A percentile compares a stretch with the other conserved stretches of the same genome.
phyloP scores from a whole-genome alignment of 129 eudicot species.

The Centella asiatica region DNA sequence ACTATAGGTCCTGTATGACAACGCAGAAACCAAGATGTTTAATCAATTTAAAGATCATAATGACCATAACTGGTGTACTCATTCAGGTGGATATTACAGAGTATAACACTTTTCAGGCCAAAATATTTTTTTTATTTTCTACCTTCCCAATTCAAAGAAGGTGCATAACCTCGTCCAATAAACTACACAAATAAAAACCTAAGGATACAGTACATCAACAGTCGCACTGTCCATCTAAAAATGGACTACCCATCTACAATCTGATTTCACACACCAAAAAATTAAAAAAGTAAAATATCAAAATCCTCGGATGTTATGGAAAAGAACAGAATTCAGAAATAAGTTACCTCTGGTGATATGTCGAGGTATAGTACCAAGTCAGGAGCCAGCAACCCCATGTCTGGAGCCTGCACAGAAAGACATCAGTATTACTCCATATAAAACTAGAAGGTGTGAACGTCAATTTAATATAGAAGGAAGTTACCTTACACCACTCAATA shows the following conservation, averaged over 20 bases:
- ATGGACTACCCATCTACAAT: too few species aligned
- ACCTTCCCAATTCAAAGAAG: neutral
- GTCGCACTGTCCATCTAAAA: too few species aligned
- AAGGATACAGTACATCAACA: too few species aligned
- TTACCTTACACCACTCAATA: conserved; percentile 50
- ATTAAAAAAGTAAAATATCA: too few species aligned
- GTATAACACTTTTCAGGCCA: too few species aligned
- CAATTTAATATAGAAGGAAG: neutral
- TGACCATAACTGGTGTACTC: neutral
- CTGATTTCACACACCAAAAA: too few species aligned
- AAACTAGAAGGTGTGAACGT: neutral
- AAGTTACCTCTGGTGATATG: conserved; percentile 76
- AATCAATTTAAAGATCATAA: neutral
- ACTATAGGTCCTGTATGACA: neutral
- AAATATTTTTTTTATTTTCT: neutral
- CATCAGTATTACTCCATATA: neutral
- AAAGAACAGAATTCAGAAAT: neutral
- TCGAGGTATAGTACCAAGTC: conserved; percentile 89
- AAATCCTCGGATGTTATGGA: too few species aligned
- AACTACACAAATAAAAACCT: too few species aligned
- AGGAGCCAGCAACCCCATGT: conserved; percentile 84
- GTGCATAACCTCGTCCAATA: neutral
- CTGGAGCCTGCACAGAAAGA: conserved; percentile 17
- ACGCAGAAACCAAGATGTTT: neutral
- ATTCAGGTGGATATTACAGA: neutral